Evolutionary conservation across 345 rosid genomes (phyloP).

Genomic region (Syzygium grande): DNA sequence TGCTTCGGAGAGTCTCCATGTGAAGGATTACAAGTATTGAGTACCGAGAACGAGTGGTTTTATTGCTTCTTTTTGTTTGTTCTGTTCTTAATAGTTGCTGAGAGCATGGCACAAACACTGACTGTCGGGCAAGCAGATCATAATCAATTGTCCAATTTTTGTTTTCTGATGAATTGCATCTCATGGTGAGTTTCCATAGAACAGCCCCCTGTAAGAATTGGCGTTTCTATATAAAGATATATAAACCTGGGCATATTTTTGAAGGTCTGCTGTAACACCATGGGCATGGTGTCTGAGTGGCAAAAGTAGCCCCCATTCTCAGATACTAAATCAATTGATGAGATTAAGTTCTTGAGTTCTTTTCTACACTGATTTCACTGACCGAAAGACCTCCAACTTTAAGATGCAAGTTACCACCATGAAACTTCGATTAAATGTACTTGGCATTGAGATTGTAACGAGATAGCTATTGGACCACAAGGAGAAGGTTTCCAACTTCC

Average conservation of each 20-base stretch:
- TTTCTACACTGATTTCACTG: not conserved
- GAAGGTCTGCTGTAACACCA: not conserved
- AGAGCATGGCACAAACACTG: not conserved
- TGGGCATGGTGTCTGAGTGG: not conserved
- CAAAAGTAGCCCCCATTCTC: not conserved
- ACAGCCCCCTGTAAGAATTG: not conserved
- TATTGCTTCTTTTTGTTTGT: not conserved
- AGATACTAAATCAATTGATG: not conserved
- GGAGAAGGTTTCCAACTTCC: not conserved
- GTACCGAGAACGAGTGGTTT: not conserved
- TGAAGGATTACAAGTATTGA: conserved; percentile 16
- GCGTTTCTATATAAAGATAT: not conserved
- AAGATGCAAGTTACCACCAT: not conserved
- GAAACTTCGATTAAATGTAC: not conserved
- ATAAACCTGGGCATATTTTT: not conserved
- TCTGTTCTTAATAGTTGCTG: not conserved
- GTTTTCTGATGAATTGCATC: not conserved
- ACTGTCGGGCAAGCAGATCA: not conserved
- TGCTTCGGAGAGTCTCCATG: conserved; percentile 19
- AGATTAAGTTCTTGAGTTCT: not conserved
- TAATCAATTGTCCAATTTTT: not conserved
- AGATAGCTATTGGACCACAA: not conserved
- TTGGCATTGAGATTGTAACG: not conserved
- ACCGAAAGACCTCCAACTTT: not conserved
- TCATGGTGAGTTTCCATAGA: not conserved